Evolutionary conservation across 331 rosid species (phyloP), one percentile per base, ranked within the genome.

Genomic region (Quercus lobata): DNA sequence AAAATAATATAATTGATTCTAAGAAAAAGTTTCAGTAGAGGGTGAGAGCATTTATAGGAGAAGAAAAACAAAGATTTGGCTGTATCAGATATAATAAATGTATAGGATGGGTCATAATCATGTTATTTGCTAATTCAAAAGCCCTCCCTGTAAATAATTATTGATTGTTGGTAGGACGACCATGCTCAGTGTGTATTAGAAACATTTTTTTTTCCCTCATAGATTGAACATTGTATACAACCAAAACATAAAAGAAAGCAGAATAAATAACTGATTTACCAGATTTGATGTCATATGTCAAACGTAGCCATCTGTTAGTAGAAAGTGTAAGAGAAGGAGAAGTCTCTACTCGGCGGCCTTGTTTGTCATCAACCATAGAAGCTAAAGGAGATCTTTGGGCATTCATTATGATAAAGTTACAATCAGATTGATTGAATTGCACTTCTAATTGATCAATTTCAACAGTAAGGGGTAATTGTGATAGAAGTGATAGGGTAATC

Each of bases 281-380:
- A 73, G 97, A 82, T 87, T 86, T 89, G 81, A 91, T 81, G 79
- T 91, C 87, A 84, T 90, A 90, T 5, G 97, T 93, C 89, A 96
- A 79, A 57, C 98, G 85, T 72, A 93, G 90, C 98, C 99, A 96
- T 88, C 90, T 93, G 84, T 90, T 96, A 52, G 96, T 69, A 32
- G 91, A 83, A 80, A 96, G 91, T 53, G 70, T 55, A 79, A 93
- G 88, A 81, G 96, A 89, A 77, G 91, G 79, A 62, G 89, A 83
- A 53, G 78, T 78, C 90, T 87, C 96, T 57, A 83, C 83, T 62
- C 91, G 86, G 75, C 3, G 63, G 78, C 87, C 87, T 19, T 83
- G 82, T 82, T 76, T 85, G 79, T 74, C 89, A 82, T 80, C 87
- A 53, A 57, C 79, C 82, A 71, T 46, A n/a, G 68, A 78, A 83